Conservation (phyloP, 2,329 filamentous ascomycete genomes). For the Exophiala dermatitidis region DNA sequence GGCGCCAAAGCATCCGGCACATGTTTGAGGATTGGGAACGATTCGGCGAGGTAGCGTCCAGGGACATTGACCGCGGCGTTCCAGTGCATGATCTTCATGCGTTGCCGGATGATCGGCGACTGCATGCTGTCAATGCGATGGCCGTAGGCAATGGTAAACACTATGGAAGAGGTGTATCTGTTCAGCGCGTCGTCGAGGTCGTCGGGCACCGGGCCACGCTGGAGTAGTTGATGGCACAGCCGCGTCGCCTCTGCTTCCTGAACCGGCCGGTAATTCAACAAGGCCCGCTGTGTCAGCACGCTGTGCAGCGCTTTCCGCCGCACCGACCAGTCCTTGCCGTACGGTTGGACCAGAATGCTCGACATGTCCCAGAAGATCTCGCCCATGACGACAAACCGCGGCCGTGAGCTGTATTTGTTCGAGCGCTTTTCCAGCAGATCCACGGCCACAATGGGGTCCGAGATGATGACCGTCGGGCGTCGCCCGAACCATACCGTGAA, state of each 20-base stretch:
- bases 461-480: slow-evolving; percentile 31
- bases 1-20: slow-evolving; percentile 29
- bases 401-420: slow-evolving; percentile 35
- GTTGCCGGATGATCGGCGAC: slow-evolving; percentile 30
- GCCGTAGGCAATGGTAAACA: slow-evolving; percentile 36
- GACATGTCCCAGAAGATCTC: slow-evolving; percentile 24
- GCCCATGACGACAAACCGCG: slow-evolving; percentile 27
- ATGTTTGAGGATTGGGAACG: slow-evolving; percentile 30
- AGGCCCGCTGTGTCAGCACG: slow-evolving; percentile 38
- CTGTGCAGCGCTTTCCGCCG: slow-evolving; percentile 35
- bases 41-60: slow-evolving; percentile 35
- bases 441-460: slow-evolving; percentile 31
- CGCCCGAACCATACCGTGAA: slow-evolving; percentile 25
- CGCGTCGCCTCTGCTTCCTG: slow-evolving; percentile 31
- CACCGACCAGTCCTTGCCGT: slow-evolving; percentile 36
- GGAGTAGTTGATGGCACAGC: slow-evolving; percentile 31
- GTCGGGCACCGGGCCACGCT: slow-evolving; percentile 19
- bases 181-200: slow-evolving; percentile 35
- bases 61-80: slow-evolving; percentile 34
- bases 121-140: slow-evolving; percentile 32
- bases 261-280: slow-evolving; percentile 32
- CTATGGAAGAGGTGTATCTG: slow-evolving; percentile 35
- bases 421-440: slow-evolving; percentile 37
- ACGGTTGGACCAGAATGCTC: slow-evolving; percentile 42
- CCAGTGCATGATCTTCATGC: slow-evolving; percentile 33